These are phyloP conservation scores for Pseudogymnoascus sp. DNA, from an alignment of 2,329 filamentous ascomycete species.

Conservation along the genomic window DNA sequence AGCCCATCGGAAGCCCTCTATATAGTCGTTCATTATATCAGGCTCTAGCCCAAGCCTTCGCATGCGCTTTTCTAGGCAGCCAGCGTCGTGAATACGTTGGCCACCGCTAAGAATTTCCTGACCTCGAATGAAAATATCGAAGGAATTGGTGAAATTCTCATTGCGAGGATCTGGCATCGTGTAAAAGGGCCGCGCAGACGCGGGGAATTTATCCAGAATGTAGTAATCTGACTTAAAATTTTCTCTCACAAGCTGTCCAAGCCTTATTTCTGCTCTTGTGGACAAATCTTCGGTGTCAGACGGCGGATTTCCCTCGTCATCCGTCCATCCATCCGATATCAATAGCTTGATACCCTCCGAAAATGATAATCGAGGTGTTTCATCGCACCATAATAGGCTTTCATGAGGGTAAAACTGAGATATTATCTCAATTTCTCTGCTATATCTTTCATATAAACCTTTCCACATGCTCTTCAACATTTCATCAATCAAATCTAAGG, in stretches of 20 bases:
- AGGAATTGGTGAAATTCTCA: slow-evolving; percentile 72
- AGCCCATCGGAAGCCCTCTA: slow-evolving; percentile 79
- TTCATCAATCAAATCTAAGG: slow-evolving; percentile 66
- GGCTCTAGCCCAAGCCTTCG: slow-evolving; percentile 65
- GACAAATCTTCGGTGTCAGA: slow-evolving; percentile 71
- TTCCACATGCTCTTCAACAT: slow-evolving; percentile 74
- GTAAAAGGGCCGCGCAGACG: slow-evolving; percentile 79
- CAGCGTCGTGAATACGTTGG: slow-evolving; percentile 80
- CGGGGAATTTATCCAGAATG: slow-evolving; percentile 87
- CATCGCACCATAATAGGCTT: slow-evolving; percentile 76
- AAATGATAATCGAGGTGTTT: slow-evolving; percentile 77
- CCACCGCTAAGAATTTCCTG: slow-evolving; percentile 90
- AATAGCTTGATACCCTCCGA: slow-evolving; percentile 71
- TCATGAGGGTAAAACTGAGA: slow-evolving; percentile 79
- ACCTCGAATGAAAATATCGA: slow-evolving; percentile 88
- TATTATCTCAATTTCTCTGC: slow-evolving; percentile 66
- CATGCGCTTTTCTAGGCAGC: slow-evolving; percentile 70
- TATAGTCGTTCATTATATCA: slow-evolving; percentile 80
- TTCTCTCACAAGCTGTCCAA: slow-evolving; percentile 76
- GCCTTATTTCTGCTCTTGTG: slow-evolving; percentile 76
- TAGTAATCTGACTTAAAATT: slow-evolving; percentile 88
- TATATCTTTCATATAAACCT: slow-evolving; percentile 59
- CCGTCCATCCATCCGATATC: slow-evolving; percentile 65
- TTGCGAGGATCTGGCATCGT: slow-evolving; percentile 75
- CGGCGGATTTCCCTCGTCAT: slow-evolving; percentile 65